Conservation (phyloP, 352 stramenopile genomes). For the Phytophthora multivora region DNA sequence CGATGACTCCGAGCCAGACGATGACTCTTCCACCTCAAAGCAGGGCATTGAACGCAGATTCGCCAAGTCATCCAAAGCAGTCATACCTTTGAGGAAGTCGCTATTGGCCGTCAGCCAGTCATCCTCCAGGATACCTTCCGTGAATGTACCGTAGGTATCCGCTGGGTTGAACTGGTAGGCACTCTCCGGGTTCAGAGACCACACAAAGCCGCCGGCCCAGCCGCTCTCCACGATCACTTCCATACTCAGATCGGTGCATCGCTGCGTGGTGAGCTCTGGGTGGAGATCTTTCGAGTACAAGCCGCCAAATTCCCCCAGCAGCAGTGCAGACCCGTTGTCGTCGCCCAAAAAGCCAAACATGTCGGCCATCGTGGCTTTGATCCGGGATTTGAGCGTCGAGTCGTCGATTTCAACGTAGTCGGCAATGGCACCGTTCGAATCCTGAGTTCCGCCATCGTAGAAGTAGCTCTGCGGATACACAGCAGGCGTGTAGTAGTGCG, state of each 20-base stretch:
- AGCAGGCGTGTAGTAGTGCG: conserved; percentile 75
- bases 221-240: conserved; percentile 44
- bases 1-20: conserved; percentile 25
- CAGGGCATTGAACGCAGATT: conserved; percentile 52
- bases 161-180: conserved; percentile 62
- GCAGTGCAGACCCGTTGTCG: conserved; percentile 51
- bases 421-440: conserved; percentile 31
- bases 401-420: conserved; percentile 64
- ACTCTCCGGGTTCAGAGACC: conserved; percentile 67
- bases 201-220: conserved; percentile 61
- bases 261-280: conserved; percentile 50
- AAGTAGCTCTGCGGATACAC: conserved; percentile 71
- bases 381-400: conserved; percentile 41
- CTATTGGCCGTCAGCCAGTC: conserved; percentile 61
- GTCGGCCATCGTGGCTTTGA: conserved; percentile 62
- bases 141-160: conserved; percentile 42
- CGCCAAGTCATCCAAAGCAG: conserved; percentile 38
- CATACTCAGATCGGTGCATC: conserved; percentile 56
- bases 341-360: conserved; percentile 75
- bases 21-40: conserved; percentile 42
- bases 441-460: conserved; percentile 47
- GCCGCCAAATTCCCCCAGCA: conserved; percentile 65
- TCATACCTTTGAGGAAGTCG: conserved; percentile 45
- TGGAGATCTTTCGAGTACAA: conserved; percentile 59
- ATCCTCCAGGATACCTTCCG: conserved; percentile 48